These are phyloP conservation scores for Pyrus pyrifolia DNA, from an alignment of 306 rosid genomes.

Conservation along the genomic window DNA sequence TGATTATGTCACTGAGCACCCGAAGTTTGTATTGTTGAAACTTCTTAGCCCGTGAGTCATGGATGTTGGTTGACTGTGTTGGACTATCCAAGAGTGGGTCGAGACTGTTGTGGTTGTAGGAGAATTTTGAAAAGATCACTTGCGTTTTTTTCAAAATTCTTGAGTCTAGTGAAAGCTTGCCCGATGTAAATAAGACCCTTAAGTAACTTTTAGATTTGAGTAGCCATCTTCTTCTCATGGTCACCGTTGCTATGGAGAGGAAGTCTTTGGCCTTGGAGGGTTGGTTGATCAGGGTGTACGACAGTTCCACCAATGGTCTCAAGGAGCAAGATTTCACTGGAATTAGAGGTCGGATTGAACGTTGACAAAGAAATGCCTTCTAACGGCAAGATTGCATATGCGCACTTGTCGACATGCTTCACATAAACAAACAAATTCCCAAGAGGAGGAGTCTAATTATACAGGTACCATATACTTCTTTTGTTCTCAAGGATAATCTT, in stretches of 20 bases:
- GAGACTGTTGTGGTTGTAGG: neutral
- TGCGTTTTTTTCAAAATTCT: neutral
- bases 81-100: neutral
- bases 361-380: no score
- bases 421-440: neutral
- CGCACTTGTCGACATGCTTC: neutral
- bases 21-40: neutral
- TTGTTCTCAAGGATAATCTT: no score
- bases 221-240: neutral
- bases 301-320: neutral
- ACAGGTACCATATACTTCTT: no score
- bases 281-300: neutral
- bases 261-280: neutral
- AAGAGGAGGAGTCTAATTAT: neutral
- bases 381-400: no score
- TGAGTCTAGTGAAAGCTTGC: neutral
- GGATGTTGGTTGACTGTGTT: neutral
- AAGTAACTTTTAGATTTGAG: neutral
- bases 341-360: neutral
- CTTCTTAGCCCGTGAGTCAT: neutral
- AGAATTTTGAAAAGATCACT: neutral
- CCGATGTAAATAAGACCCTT: neutral
- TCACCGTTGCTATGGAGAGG: neutral
- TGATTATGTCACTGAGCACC: neutral
- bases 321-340: neutral